phyloP scores from a whole-genome alignment of 2,329 filamentous ascomycete species.

The Scedosporium dehoogii region DNA sequence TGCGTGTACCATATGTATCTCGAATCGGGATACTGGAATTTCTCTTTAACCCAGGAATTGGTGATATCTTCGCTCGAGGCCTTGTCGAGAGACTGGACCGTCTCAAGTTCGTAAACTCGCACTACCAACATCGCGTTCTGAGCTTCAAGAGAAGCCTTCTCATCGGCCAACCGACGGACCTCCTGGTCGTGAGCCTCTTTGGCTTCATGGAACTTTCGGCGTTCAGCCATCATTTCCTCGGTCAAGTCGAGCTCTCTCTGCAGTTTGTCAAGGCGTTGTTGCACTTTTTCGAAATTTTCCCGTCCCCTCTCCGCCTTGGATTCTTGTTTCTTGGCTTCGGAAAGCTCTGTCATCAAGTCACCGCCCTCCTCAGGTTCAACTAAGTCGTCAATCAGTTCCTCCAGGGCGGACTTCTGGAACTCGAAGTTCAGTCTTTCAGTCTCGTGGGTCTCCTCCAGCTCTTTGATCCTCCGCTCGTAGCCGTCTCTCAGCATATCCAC shows the following conservation, averaged over 20 bases:
- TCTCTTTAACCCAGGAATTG: background rate
- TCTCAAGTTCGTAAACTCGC: background rate
- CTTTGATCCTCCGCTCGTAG: background rate
- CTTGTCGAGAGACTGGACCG: background rate
- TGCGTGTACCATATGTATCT: background rate
- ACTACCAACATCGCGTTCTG: background rate
- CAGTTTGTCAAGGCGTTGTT: background rate
- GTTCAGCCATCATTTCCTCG: background rate
- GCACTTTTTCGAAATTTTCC: background rate
- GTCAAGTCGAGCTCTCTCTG: background rate
- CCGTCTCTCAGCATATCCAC: background rate
- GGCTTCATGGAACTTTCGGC: background rate
- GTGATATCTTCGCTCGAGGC: background rate
- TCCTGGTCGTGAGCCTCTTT: background rate
- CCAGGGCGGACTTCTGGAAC: background rate
- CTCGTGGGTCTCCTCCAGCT: background rate
- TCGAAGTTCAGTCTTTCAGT: background rate
- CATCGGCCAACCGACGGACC: too few relatives aligned
- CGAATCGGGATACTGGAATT: background rate
- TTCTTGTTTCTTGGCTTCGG: too few relatives aligned
- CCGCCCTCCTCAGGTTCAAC: background rate
- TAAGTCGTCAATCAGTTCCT: background rate
- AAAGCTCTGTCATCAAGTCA: too few relatives aligned
- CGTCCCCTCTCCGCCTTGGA: too few relatives aligned
- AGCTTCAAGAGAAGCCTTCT: background rate